Evolutionary conservation across 768 basidiomycete species (phyloP), one percentile per base, ranked within the genome.

Genomic region (Goffeauzyma gilvescens): DNA sequence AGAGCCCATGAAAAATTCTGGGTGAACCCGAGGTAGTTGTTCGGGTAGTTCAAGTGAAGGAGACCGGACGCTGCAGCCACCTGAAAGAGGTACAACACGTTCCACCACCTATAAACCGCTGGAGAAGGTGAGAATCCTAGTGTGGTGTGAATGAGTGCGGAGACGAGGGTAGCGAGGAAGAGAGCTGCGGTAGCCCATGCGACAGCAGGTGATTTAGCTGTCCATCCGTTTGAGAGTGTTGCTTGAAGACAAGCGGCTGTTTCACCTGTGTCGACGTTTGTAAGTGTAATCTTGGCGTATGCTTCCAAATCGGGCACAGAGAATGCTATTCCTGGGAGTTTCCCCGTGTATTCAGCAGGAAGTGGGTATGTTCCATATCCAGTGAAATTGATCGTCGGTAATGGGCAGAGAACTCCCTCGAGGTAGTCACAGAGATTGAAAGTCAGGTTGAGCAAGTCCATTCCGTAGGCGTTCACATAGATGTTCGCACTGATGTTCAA

Each of bases 301-400:
- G 81, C 86, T 59, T 95, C 86, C 5, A 95, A 70, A 63, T 98
- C 82, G 4, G 90, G 90, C 27, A 98, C 79, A 31, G 69, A 66
- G 62, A 76, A 98, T 0, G 82, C 85, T 39, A 90, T 81, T 17
- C 62, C 62, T 0, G 87, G 86, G n/a, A 89, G 69, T 45, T 66
- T 63, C 31, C 71, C 69, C 33, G 79, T 60, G 18, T 74, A 52
- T 15, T 42, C 30, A 1, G 45, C 31, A 2, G 64, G 64, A 7
- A 65, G 52, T 6, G 58, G 57, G 21, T 59, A 55, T n/a, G 61
- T 57, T 1, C 61, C 62, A 42, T 50, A 59, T 14, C 60, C 86
- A n/a, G 75, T 78, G 56, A 93, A 89, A 55, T 86, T 81, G 68
- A 84, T 81, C 57, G 72, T 25, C 71, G 87, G 46, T 75, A 74